Evolutionary conservation across 257 asterid genomes (phyloP).

Genomic region (Plantago elongata): DNA sequence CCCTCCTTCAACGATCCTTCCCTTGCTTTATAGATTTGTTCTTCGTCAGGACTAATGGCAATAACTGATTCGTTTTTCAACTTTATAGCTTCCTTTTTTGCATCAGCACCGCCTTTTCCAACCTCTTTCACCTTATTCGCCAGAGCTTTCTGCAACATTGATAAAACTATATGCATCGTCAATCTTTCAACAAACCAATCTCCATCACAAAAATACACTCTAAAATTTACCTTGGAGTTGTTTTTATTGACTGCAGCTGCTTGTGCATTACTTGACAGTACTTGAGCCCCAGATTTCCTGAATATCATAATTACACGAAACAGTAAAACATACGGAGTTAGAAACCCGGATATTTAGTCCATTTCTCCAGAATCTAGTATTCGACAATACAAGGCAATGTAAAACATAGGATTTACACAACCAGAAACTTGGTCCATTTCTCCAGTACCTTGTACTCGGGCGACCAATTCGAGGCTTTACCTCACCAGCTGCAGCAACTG

Average conservation of each 20-base stretch:
- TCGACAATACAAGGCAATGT: no score
- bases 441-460: conserved; percentile 31
- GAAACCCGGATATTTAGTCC: no score
- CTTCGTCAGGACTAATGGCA: conserved; percentile 38
- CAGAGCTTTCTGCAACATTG: conserved; percentile 36
- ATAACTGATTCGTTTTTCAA: conserved; percentile 24
- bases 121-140: conserved; percentile 33
- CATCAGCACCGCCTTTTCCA: conserved; percentile 24
- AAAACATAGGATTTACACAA: no score
- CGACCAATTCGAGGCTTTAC: conserved; percentile 34
- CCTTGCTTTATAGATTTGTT: conserved; percentile 20
- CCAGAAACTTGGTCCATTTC: no score
- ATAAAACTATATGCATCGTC: not conserved
- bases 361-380: no score
- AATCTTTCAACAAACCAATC: not conserved
- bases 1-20: conserved; percentile 37
- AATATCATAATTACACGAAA: not conserved
- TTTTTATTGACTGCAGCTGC: conserved; percentile 30
- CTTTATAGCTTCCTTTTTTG: conserved; percentile 29
- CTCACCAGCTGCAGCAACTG: conserved; percentile 26
- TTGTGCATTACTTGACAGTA: conserved; percentile 17
- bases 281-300: conserved; percentile 22
- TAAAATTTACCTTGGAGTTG: conserved; percentile 26
- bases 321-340: no score
- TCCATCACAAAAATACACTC: not conserved